phyloP scores from a whole-genome alignment of 1,139 yeast genomes.

The Pichia sp. region DNA sequence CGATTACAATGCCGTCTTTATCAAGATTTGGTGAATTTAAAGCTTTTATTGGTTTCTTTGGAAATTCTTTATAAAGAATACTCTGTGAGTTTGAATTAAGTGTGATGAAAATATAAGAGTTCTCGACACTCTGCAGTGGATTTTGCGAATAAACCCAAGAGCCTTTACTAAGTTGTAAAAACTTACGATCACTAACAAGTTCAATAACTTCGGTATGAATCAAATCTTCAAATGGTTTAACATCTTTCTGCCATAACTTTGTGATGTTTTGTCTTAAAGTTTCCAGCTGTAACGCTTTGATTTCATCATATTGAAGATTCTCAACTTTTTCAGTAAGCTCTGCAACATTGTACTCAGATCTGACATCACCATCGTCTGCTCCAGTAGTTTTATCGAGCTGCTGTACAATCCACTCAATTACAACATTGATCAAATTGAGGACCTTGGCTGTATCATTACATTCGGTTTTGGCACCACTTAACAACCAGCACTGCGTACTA shows the following conservation, averaged over 20 bases:
- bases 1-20: slow-evolving; percentile 34
- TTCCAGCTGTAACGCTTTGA: slow-evolving; percentile 51
- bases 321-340: slow-evolving; percentile 35
- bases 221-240: slow-evolving; percentile 40
- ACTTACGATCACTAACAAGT: slow-evolving; percentile 75
- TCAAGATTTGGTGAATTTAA: slow-evolving; percentile 47
- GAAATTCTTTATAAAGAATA: slow-evolving; percentile 56
- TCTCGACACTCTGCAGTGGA: slow-evolving; percentile 42
- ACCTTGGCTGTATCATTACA: slow-evolving; percentile 11
- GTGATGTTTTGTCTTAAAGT: slow-evolving; percentile 34
- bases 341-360: slow-evolving; percentile 1
- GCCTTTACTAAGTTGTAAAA: slow-evolving; percentile 65
- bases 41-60: slow-evolving; percentile 28
- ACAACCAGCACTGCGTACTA: slow-evolving; percentile 16
- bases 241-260: slow-evolving; percentile 31
- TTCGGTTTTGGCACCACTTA: slow-evolving; percentile 12
- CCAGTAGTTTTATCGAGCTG: slow-evolving; percentile 14
- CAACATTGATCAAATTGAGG: slow-evolving; percentile 4
- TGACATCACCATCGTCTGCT: neutral
- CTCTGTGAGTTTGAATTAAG: slow-evolving; percentile 67
- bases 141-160: slow-evolving; percentile 74
- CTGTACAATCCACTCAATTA: slow-evolving; percentile 21
- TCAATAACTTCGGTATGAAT: slow-evolving; percentile 57
- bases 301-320: slow-evolving; percentile 38
- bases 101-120: slow-evolving; percentile 43